Conservation (phyloP, 805 yeast genomes). For the Suhomyces tanzawaensis region DNA sequence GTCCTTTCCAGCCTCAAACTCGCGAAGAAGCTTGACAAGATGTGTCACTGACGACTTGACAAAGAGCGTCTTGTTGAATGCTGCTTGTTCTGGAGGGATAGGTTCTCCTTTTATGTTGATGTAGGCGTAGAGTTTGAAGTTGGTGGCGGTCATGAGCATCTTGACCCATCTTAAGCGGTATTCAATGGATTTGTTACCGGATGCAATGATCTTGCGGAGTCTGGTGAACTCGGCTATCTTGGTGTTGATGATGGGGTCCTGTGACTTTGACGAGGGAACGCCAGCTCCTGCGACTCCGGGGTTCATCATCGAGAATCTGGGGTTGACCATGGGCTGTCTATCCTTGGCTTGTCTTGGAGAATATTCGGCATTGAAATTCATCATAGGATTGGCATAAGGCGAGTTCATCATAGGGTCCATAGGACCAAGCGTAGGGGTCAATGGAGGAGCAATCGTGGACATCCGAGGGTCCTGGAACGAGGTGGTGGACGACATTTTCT, state of each 20-base stretch:
- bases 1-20: slow-evolving; percentile 23
- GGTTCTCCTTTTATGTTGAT: slow-evolving; percentile 43
- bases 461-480: slow-evolving; percentile 6
- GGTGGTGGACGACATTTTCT: slow-evolving; percentile 2
- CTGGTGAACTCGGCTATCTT: slow-evolving; percentile 34
- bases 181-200: slow-evolving; percentile 42
- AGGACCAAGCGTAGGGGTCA: slow-evolving; percentile 5
- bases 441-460: slow-evolving; percentile 5
- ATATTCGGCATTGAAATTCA: slow-evolving; percentile 14
- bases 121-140: slow-evolving; percentile 37
- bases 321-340: slow-evolving; percentile 5
- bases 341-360: slow-evolving; percentile 6
- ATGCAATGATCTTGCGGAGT: slow-evolving; percentile 35
- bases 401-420: slow-evolving; percentile 8
- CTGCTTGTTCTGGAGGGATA: slow-evolving; percentile 27
- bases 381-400: slow-evolving; percentile 15
- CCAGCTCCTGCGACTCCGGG: slow-evolving; percentile 1
- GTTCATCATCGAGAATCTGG: slow-evolving; percentile 6
- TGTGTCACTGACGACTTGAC: slow-evolving; percentile 39
- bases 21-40: slow-evolving; percentile 34
- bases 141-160: slow-evolving; percentile 39
- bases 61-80: slow-evolving; percentile 32
- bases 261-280: slow-evolving; percentile 12
- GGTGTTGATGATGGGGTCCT: slow-evolving; percentile 26
- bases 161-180: slow-evolving; percentile 43